phyloP scores from a whole-genome alignment of 2,329 filamentous ascomycete genomes.

The Fusarium circinatum region DNA sequence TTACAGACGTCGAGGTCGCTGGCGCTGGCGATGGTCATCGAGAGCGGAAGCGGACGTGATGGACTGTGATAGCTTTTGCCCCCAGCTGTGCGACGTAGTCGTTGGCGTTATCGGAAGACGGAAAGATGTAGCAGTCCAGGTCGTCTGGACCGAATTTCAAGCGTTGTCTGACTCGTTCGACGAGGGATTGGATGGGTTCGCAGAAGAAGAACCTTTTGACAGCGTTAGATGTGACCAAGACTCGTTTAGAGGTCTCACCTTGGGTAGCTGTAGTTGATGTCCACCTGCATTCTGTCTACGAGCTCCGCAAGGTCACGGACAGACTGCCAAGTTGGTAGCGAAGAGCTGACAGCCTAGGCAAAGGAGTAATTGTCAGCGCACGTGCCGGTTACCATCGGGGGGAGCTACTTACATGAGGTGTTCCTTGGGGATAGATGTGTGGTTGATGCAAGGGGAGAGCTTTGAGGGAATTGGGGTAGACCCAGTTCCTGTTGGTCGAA shows the following conservation, averaged over 20 bases:
- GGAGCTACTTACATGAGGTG: not conserved
- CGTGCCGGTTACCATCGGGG: not conserved
- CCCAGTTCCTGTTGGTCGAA: no score
- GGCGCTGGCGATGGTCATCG: no score
- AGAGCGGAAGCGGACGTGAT: not conserved
- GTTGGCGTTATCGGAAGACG: not conserved
- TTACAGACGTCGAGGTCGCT: not conserved
- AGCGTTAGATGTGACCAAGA: not conserved
- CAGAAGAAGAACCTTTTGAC: not conserved
- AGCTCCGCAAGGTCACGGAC: not conserved
- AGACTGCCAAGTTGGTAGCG: not conserved
- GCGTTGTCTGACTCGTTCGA: not conserved
- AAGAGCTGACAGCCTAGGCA: not conserved
- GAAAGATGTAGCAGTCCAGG: not conserved
- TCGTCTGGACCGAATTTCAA: fast-evolving
- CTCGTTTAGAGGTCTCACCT: not conserved
- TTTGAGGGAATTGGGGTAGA: not conserved
- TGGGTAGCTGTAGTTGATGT: not conserved
- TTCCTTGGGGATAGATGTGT: not conserved
- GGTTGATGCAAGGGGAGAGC: not conserved
- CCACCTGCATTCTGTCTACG: not conserved
- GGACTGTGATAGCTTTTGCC: not conserved
- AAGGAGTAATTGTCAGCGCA: not conserved
- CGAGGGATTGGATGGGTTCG: not conserved
- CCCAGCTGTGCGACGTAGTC: not conserved